Evolutionary conservation across 306 rosid genomes (phyloP).

Genomic region (Hippophae gyantsensis): DNA sequence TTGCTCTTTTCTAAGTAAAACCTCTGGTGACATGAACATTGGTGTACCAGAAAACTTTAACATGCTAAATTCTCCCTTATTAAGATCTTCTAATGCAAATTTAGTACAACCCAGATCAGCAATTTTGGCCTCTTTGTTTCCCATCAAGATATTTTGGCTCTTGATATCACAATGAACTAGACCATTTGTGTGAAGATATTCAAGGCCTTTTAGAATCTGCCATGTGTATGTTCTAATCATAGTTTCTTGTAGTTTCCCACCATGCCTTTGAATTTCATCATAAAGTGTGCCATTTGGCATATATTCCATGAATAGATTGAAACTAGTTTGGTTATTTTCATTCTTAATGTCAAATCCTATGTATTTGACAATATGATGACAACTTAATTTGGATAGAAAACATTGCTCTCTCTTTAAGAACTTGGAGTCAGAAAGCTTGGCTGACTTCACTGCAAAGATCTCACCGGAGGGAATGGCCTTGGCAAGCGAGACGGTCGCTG

Average conservation of each 20-base stretch:
- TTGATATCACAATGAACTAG: constrained; percentile 48
- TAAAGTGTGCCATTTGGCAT: constrained; percentile 30
- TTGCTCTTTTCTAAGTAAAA: constrained; percentile 34
- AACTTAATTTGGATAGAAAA: constrained; percentile 29
- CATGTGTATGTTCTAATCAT: constrained; percentile 25
- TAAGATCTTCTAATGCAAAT: constrained; percentile 8
- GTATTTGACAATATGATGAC: constrained; percentile 31
- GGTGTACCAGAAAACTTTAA: constrained; percentile 36
- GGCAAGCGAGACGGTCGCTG: constrained; percentile 37
- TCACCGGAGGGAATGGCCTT: constrained; percentile 17
- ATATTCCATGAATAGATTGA: constrained; percentile 44
- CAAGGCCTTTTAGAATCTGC: constrained; percentile 40
- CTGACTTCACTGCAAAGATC: constrained; percentile 35
- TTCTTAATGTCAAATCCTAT: constrained; percentile 26
- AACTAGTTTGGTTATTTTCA: constrained; percentile 12
- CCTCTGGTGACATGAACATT: constrained; percentile 46
- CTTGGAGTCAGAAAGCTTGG: constrained; percentile 24
- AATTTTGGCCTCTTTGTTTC: constrained; percentile 22
- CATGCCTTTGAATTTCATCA: constrained; percentile 24
- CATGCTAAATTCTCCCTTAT: constrained; percentile 4
- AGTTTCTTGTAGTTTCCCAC: constrained; percentile 27
- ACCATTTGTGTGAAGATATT: constrained; percentile 30
- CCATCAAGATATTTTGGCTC: constrained; percentile 36
- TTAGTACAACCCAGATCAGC: constrained; percentile 53
- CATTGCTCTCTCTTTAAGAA: constrained; percentile 28